Evolutionary conservation across 139 green algal genomes (phyloP).

Genomic region (Volvox africanus): DNA sequence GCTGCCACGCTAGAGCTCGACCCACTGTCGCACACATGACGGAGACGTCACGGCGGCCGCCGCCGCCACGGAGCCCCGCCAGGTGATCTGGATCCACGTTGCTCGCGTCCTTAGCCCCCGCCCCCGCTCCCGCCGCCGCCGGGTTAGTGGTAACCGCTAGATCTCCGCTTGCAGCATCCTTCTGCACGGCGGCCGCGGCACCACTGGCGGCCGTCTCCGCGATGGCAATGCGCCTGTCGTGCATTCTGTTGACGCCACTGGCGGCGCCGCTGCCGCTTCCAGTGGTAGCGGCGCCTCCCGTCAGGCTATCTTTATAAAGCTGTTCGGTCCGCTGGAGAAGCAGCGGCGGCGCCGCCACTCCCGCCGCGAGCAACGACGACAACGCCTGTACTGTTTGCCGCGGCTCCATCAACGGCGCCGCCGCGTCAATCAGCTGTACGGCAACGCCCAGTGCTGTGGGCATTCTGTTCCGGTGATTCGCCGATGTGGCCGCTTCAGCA

Average conservation of each 20-base stretch:
- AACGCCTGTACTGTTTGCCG: not conserved
- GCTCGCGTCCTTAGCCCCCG: not conserved
- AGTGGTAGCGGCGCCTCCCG: not conserved
- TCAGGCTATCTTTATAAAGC: not conserved
- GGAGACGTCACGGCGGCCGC: not conserved
- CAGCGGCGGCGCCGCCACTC: not conserved
- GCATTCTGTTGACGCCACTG: not conserved
- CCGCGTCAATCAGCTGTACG: conserved; percentile 18
- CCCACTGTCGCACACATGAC: not conserved
- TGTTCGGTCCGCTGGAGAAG: not conserved
- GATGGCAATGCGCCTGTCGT: not conserved
- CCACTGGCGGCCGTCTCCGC: too few species aligned
- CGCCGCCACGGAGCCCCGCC: not conserved
- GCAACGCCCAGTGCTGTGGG: conserved; percentile 4
- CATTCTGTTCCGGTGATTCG: not conserved
- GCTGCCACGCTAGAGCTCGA: not conserved
- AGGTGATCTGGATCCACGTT: not conserved
- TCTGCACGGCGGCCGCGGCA: not conserved
- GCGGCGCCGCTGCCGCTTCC: too few species aligned
- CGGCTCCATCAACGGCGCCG: conserved; percentile 9
- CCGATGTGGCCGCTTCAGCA: not conserved
- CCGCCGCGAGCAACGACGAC: not conserved
- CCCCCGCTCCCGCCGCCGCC: not conserved
- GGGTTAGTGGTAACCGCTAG: too few species aligned
- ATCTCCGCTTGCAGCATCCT: too few species aligned